A percentile compares a stretch with the other conserved stretches of the same genome.
Evolutionary conservation across 1,284 basidiomycete species (phyloP).

Genomic region (Wolfiporia cocos): DNA sequence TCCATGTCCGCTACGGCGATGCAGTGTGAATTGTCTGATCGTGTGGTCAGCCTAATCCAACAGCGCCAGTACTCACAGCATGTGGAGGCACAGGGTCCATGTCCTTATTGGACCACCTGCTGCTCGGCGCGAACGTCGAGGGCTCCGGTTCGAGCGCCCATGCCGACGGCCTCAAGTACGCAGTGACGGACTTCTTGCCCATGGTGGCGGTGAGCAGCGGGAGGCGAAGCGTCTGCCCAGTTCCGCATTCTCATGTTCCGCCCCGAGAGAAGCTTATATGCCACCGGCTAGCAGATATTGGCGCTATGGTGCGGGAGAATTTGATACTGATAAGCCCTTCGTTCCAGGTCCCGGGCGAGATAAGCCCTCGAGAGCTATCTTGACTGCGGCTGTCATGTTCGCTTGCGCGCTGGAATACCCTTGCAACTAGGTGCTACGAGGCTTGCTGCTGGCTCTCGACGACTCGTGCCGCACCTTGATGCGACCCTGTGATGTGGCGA

Average conservation of each 20-base stretch:
- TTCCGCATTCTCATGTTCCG: not conserved
- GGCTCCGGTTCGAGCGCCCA: constrained; percentile 45
- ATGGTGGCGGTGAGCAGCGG: constrained; percentile 1
- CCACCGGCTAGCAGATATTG: not conserved
- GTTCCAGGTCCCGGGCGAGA: too few species aligned
- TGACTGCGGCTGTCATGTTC: too few species aligned
- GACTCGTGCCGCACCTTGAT: too few species aligned
- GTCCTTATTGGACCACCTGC: constrained; percentile 65
- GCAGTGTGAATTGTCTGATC: too few species aligned
- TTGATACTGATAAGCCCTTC: constrained; percentile 10
- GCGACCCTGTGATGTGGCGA: too few species aligned
- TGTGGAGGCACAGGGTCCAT: constrained; percentile 65
- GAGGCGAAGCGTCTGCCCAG: constrained; percentile 1
- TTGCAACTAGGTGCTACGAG: too few species aligned
- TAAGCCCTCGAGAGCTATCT: too few species aligned
- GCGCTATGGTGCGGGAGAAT: not conserved
- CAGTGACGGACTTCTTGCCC: constrained; percentile 6
- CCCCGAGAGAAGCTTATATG: not conserved
- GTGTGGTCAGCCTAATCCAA: too few species aligned
- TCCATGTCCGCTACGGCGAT: constrained; percentile 61
- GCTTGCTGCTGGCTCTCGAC: too few species aligned
- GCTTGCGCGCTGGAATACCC: too few species aligned
- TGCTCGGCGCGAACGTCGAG: constrained; percentile 44
- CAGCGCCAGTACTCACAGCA: constrained; percentile 9
- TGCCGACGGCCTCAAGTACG: constrained; percentile 22